Evolutionary conservation across 352 stramenopile genomes (phyloP).

Genomic region (Phytophthora tentaculata): DNA sequence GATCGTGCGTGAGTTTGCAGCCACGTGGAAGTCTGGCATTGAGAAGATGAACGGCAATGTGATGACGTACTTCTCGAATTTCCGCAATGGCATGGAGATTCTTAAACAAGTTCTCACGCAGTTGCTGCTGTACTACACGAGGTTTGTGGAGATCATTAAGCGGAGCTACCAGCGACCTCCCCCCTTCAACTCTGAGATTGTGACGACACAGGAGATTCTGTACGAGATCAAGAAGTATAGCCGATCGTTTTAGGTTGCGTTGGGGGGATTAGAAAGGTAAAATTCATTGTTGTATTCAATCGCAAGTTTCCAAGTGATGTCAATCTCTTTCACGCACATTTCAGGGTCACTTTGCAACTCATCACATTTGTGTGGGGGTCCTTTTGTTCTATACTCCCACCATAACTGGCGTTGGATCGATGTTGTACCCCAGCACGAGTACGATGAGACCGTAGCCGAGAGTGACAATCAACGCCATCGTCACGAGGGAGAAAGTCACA

Average conservation of each 20-base stretch:
- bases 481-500: constrained; percentile 86
- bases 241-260: constrained; percentile 82
- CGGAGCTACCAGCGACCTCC: constrained; percentile 87
- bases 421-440: constrained; percentile 79
- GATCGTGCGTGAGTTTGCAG: constrained; percentile 96
- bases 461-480: constrained; percentile 85
- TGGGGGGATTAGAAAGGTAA: background rate
- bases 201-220: constrained; percentile 96
- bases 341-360: too few species aligned
- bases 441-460: constrained; percentile 88
- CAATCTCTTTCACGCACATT: constrained; percentile 12
- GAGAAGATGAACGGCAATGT: constrained; percentile 98
- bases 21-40: constrained; percentile 95
- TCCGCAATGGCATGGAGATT: constrained; percentile 99
- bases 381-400: constrained; percentile 23
- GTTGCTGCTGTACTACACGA: constrained; percentile 98
- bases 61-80: constrained; percentile 98
- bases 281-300: constrained; percentile 32
- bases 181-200: constrained; percentile 93
- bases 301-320: constrained; percentile 3
- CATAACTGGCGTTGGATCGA: constrained; percentile 54
- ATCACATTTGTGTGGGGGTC: constrained; percentile 10
- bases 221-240: constrained; percentile 99
- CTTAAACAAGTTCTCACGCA: constrained; percentile 99
- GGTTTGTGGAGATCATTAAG: constrained; percentile 97